Evolutionary conservation across 2,329 filamentous ascomycete species (phyloP).

Genomic region (Arthroderma sp.): DNA sequence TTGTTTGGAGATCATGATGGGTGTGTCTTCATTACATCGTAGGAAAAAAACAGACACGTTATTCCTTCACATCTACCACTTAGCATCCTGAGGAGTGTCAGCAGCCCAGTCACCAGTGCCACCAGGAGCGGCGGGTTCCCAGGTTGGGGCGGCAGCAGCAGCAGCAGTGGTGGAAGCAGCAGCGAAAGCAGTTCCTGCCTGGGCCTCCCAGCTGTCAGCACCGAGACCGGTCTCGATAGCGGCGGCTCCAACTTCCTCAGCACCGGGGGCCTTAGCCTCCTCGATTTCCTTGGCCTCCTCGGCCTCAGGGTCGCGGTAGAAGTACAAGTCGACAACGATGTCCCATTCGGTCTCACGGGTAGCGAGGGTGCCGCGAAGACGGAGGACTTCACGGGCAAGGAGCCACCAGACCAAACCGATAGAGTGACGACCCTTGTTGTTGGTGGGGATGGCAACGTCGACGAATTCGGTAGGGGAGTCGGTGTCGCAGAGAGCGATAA

Average conservation of each 20-base stretch:
- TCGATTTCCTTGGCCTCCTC: constrained; percentile 96
- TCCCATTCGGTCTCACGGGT: constrained; percentile 97
- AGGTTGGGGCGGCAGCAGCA: constrained; percentile 44
- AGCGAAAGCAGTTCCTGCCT: constrained; percentile 47
- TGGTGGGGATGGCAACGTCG: constrained; percentile 98
- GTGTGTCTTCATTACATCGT: no score
- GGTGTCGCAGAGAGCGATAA: constrained; percentile 97
- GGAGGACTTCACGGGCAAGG: constrained; percentile 98
- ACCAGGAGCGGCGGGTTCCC: constrained; percentile 44
- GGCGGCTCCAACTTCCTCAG: constrained; percentile 68
- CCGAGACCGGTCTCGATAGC: constrained; percentile 69
- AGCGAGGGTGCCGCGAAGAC: constrained; percentile 91
- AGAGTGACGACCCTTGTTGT: constrained; percentile 99
- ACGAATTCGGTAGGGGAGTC: constrained; percentile 99
- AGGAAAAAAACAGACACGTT: no score
- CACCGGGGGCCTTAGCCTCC: constrained; percentile 70
- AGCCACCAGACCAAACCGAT: constrained; percentile 99
- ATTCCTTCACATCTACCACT: constrained; percentile 23
- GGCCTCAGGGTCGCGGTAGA: constrained; percentile 99
- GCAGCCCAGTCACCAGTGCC: constrained; percentile 40
- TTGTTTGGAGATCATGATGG: no score
- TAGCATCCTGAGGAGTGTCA: constrained; percentile 21
- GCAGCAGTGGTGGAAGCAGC: constrained; percentile 53
- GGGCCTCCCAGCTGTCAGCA: constrained; percentile 71
- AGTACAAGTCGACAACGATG: constrained; percentile 99